phyloP scores from a whole-genome alignment of 2,329 filamentous ascomycete genomes.

The Karstenula rhodostoma region DNA sequence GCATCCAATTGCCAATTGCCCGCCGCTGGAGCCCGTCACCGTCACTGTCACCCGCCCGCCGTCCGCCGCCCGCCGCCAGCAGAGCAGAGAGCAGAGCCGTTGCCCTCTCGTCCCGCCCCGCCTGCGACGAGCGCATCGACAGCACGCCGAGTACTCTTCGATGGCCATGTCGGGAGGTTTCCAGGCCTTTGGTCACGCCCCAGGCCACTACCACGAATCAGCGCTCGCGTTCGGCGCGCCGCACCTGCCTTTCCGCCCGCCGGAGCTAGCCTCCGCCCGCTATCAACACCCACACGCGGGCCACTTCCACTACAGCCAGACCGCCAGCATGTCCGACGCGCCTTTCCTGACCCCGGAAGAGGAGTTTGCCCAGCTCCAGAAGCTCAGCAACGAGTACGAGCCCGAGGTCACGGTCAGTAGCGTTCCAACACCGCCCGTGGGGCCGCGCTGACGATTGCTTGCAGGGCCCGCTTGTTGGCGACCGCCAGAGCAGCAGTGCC shows the following conservation, averaged over 20 bases:
- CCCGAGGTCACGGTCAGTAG: conserved; percentile 63
- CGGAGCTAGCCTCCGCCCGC: conserved; percentile 47
- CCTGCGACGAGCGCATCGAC: conserved; percentile 6
- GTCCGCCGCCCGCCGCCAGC: conserved; percentile 4
- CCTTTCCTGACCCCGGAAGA: conserved; percentile 55
- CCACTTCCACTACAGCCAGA: conserved; percentile 40
- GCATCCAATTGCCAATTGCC: conserved; percentile 44
- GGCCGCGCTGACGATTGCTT: conserved; percentile 29
- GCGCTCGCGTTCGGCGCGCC: conserved; percentile 36
- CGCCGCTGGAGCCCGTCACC: conserved; percentile 34
- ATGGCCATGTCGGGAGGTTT: conserved; percentile 16
- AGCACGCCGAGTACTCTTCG: conserved; percentile 6
- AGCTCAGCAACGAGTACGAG: conserved; percentile 68
- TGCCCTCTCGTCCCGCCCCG: conserved; percentile 4
- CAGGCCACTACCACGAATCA: conserved; percentile 36
- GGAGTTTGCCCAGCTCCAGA: conserved; percentile 68
- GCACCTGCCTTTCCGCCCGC: conserved; percentile 50
- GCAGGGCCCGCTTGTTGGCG: conserved; percentile 84
- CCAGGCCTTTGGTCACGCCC: conserved; percentile 31
- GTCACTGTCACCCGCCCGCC: conserved; percentile 17
- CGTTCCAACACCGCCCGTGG: conserved; percentile 17
- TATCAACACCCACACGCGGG: conserved; percentile 40
- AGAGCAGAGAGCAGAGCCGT: not conserved
- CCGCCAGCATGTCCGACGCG: conserved; percentile 49
- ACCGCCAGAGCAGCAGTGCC: conserved; percentile 76